Base-by-base conservation (phyloP, 169 alveolate genomes). In the Plasmodium falciparum region DNA sequence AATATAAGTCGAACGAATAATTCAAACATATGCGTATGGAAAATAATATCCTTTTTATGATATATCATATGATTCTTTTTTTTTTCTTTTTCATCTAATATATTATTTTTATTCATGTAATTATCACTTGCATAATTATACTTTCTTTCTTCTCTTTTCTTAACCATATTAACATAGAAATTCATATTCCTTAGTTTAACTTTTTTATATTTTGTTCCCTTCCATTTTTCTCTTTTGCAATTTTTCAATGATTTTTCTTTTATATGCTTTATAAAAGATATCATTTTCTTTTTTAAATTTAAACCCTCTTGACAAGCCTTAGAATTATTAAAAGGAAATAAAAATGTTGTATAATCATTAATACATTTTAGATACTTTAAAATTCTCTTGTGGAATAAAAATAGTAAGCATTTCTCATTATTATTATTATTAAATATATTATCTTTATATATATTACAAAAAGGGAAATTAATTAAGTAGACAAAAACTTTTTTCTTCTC, bases 371-470 rank as follows among this genome's bases (percentile, higher is more conserved):
- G 22, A 11, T 54, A 65, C 12, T 78, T 65, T 66, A 78, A 20
- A 78, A 78, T 78, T 59, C 20, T 78, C n/a, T 78, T 78, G 66
- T 78, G 50, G 45, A 78, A 78, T 71, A 78, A 78, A 78, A 78
- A 78, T 43, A 78, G 69, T n/a, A 78, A 39, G 5, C 72, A 17
- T 43, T 78, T 78, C 24, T 78, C 89, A 45, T 33, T 78, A 78
- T 78, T 78, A 17, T 7, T 67, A 45, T 78, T 78, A 58, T 78
- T 13, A 70, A 78, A 78, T 26, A 78, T 78, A 24, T 47, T 66
- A 66, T 65, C 29, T 33, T 50, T 78, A 45, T 78, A 17, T 66
- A 78, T 52, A 43, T 78, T 65, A 47, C 89, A 78, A 65, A 65
- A 76, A 26, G 89, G 89, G 24, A 78, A 78, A 66, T 78, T 78